Conservation (phyloP, 169 alveolate genomes). For the Eimeria brunetti region DNA sequence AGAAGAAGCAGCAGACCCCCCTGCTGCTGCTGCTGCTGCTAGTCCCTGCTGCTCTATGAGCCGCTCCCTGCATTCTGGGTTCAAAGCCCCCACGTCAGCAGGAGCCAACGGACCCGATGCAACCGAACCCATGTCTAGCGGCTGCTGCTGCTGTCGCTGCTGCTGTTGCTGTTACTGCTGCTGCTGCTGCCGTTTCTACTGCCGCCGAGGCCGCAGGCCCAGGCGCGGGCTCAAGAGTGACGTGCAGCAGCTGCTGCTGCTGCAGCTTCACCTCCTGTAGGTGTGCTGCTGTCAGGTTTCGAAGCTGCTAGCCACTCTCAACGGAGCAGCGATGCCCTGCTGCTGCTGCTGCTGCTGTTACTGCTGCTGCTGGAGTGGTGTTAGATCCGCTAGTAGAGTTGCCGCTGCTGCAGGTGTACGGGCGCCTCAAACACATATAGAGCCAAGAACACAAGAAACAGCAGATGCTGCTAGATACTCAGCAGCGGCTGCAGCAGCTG, state of each 20-base stretch:
- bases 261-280: neutral
- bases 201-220: neutral
- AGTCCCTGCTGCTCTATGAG: slow-evolving; percentile 33
- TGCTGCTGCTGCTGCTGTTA: slow-evolving; percentile 11
- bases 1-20: slow-evolving; percentile 18
- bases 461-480: neutral
- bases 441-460: neutral
- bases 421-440: neutral
- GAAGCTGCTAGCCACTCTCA: neutral
- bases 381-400: neutral
- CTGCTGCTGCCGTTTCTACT: neutral
- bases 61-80: slow-evolving; percentile 32
- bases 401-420: slow-evolving; percentile 14
- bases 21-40: slow-evolving; percentile 44
- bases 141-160: slow-evolving; percentile 12
- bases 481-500: slow-evolving; percentile 1
- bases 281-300: neutral
- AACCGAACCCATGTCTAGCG: neutral
- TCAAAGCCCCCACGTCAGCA: slow-evolving; percentile 9
- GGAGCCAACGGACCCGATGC: slow-evolving; percentile 19
- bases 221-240: neutral
- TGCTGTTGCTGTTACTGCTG: slow-evolving; percentile 12
- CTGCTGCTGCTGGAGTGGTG: slow-evolving; percentile 1
- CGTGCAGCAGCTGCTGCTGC: slow-evolving; percentile 35
- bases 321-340: slow-evolving; percentile 14